Base-by-base conservation (phyloP, 768 basidiomycete genomes). In the Pisolithus albus region DNA sequence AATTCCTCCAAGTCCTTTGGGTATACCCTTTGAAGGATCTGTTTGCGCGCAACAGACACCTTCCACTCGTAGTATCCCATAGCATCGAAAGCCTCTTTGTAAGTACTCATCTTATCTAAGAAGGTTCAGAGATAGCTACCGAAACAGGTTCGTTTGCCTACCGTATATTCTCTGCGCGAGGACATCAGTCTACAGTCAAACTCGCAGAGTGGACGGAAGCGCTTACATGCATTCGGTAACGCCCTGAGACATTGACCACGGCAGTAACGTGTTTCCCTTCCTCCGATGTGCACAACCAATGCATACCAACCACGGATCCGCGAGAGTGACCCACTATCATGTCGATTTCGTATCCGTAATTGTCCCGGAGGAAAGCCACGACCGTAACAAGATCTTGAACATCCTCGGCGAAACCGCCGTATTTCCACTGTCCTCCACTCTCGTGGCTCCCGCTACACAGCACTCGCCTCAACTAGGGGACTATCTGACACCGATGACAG, bases 181-280 rank as follows among this genome's bases (percentile, higher is more conserved):
- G n/a, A 26, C 15, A 46, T 18, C 59, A 42, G 61, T 50, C 47
- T n/a, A 9, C 23, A 18, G 24, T 32, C 32, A 41, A 46, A 45
- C 10, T 38, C 16, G 6, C 5, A 19, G 13, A 28, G 11, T 2
- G n/a, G 1, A n/a, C 34, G 13, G 13, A 53, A 30, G 16, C 23
- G 75, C 82, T 69, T 64, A 86, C 87, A 62, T 74, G 64, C 88
- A 92, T 91, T 53, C 86, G 76, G 63, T 89, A 90, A 47, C 90
- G 77, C 6, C 82, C 88, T 16, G 87, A 82, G 23, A 77, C 81
- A 59, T 91, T 91, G 39, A 91, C 82, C 50, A 83, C 84, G 6
- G 77, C 80, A 8, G 76, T 67, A 39, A 84, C 79, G 40, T 62
- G 67, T 52, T 67, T 72, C 23, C 82, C 85, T 56, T 81, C 81